Evolutionary conservation across 352 stramenopile species (phyloP).

Genomic region (Phytophthora parvispora): DNA sequence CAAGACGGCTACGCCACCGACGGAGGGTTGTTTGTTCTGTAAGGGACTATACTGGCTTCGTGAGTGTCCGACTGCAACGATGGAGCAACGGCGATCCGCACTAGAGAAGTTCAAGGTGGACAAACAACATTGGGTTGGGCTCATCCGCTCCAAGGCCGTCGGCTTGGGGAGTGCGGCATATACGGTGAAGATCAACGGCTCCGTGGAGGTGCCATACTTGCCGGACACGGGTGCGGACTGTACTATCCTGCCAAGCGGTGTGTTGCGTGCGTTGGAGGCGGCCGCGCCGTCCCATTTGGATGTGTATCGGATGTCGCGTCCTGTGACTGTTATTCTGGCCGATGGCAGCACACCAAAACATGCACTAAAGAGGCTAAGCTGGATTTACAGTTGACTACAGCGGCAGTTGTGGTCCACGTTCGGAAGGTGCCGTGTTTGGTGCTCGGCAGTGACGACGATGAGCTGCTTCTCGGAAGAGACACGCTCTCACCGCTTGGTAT

Average conservation of each 20-base stretch:
- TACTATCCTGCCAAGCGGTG: neutral
- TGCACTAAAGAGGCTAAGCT: neutral
- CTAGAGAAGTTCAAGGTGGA: neutral
- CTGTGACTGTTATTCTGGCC: conserved; percentile 2
- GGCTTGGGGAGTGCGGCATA: neutral
- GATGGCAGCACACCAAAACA: neutral
- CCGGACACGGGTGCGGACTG: conserved; percentile 8
- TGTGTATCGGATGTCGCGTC: neutral
- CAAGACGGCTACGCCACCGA: neutral
- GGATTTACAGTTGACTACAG: conserved; percentile 13
- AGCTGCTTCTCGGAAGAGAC: conserved; percentile 1
- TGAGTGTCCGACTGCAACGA: conserved; percentile 9
- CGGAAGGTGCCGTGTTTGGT: neutral
- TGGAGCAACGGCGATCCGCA: neutral
- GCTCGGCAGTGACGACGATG: conserved; percentile 5
- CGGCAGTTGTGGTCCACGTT: conserved; percentile 1
- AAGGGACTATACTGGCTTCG: conserved; percentile 6
- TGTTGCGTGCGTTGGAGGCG: neutral
- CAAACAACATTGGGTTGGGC: neutral
- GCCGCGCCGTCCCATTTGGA: neutral
- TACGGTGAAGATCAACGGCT: neutral
- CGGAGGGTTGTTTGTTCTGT: conserved; percentile 6
- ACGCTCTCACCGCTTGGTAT: neutral
- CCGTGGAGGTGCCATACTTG: neutral
- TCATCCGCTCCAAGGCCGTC: conserved; percentile 5